These are phyloP conservation scores for Theileria orientalis DNA, from an alignment of 169 alveolate species.

Conservation along the genomic window DNA sequence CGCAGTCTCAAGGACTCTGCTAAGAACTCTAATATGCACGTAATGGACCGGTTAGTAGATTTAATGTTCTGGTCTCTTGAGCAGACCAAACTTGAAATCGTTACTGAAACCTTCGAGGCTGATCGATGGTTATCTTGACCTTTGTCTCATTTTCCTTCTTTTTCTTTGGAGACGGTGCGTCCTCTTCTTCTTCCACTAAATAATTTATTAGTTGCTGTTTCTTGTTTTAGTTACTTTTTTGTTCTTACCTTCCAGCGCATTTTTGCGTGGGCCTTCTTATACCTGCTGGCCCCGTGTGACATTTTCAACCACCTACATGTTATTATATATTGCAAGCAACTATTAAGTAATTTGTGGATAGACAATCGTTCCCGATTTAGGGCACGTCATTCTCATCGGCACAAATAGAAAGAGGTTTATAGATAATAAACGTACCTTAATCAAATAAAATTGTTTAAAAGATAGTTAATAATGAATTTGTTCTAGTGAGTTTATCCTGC, in stretches of 20 bases:
- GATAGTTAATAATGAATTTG: no score
- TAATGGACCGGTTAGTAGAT: background rate
- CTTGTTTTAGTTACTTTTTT: background rate
- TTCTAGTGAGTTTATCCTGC: no score
- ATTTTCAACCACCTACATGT: constrained; percentile 57
- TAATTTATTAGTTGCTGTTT: background rate
- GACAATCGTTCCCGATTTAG: no score
- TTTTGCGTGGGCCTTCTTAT: constrained; percentile 90
- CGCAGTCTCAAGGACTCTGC: background rate
- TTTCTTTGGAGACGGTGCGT: constrained; percentile 87
- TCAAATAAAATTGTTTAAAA: no score
- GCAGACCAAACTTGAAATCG: constrained; percentile 7
- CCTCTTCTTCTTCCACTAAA: constrained; percentile 90
- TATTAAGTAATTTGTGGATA: no score
- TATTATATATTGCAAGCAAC: no score
- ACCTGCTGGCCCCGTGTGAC: constrained; percentile 92
- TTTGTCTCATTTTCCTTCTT: constrained; percentile 90
- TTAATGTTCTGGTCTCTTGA: constrained; percentile 10
- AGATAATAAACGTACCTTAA: no score
- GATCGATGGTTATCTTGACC: constrained; percentile 78
- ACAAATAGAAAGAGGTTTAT: no score
- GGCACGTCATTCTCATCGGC: no score
- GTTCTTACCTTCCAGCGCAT: constrained; percentile 88
- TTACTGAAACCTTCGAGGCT: constrained; percentile 11
- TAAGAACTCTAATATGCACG: background rate